Base-by-base conservation (phyloP, 2,329 filamentous ascomycete species). In the Coniochaeta ligniaria region DNA sequence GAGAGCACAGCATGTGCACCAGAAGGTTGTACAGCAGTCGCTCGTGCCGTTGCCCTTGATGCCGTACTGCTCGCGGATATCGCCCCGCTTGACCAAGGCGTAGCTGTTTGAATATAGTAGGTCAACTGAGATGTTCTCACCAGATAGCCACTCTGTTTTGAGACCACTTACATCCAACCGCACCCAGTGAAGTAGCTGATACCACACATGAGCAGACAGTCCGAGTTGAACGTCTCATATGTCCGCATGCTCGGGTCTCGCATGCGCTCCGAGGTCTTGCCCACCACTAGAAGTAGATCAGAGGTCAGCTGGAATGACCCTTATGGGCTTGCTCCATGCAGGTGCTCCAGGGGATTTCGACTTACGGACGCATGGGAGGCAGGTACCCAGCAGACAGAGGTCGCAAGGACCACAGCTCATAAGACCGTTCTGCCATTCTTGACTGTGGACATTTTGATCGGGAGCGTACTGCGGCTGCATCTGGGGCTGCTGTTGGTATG, bases 1-100 rank as follows among this genome's bases (percentile, higher is more conserved):
- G 61, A 85, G 70, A 6, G 76, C 75, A 66, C 83, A 86, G 76
- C 82, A 85, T 38, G 74, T 69, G 69, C 83, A 86, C 73, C 78
- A 86, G 70, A 74, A 84, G 16, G 78, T 72, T n/a, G 73, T 69
- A 65, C 78, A 80, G 72, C 77, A 86, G 68, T 86, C 83, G 36
- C 70, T 70, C 61, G 69, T 70, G 41, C 74, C 75, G 56, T 72
- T 75, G 38, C 83, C 83, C 54, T 80, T 70, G 66, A 86, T 84
- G 64, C 75, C 76, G 71, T 81, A 84, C 45, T 73, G 75, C 59
- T 81, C 73, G 57, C 83, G 80, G 64, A 85, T 79, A 66, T 83
- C 77, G 60, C 68, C 68, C 57, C 84, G 81, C 71, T 84, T 82
- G 63, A 82, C 72, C 74, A 81, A 80, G 63, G 78, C 73, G 65